A percentile compares a stretch with the other conserved stretches of the same genome.
Evolutionary conservation across 2,329 filamentous ascomycete genomes (phyloP).

Genomic region (Colletotrichum cuscutae): DNA sequence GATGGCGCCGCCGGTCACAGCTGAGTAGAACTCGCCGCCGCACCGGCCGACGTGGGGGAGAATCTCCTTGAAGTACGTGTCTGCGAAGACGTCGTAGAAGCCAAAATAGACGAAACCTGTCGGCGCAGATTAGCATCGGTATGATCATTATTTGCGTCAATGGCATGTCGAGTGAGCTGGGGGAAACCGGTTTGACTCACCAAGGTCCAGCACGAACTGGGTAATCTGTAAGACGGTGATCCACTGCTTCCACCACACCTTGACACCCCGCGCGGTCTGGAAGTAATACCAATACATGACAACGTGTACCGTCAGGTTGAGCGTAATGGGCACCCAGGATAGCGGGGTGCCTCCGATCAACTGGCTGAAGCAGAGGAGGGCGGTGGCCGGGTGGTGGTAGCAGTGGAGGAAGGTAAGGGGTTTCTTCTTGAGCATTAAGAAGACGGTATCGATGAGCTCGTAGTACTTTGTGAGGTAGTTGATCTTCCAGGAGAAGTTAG

Average conservation of each 20-base stretch:
- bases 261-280: slow-evolving; percentile 87
- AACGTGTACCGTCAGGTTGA: slow-evolving; percentile 87
- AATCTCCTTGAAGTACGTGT: slow-evolving; percentile 72
- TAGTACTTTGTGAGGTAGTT: slow-evolving; percentile 94
- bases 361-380: slow-evolving; percentile 90
- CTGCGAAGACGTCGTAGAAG: slow-evolving; percentile 82
- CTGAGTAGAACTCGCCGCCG: slow-evolving; percentile 83
- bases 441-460: slow-evolving; percentile 87
- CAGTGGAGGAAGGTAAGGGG: slow-evolving; percentile 92
- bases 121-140: not conserved
- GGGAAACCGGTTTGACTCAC: slow-evolving; percentile 58
- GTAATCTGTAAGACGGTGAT: slow-evolving; percentile 90
- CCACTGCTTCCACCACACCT: slow-evolving; percentile 96
- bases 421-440: slow-evolving; percentile 95
- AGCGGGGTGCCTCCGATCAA: slow-evolving; percentile 85
- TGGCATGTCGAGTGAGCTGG: too few relatives aligned
- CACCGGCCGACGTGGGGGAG: slow-evolving; percentile 77
- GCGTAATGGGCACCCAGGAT: slow-evolving; percentile 85
- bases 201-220: slow-evolving; percentile 89
- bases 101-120: slow-evolving; percentile 68
- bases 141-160: too few relatives aligned
- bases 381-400: slow-evolving; percentile 91
- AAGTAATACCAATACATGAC: slow-evolving; percentile 99
- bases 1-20: slow-evolving; percentile 77
- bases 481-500: slow-evolving; percentile 66